Evolutionary conservation across 768 basidiomycete species (phyloP).

Genomic region (Saitozyma sp.): DNA sequence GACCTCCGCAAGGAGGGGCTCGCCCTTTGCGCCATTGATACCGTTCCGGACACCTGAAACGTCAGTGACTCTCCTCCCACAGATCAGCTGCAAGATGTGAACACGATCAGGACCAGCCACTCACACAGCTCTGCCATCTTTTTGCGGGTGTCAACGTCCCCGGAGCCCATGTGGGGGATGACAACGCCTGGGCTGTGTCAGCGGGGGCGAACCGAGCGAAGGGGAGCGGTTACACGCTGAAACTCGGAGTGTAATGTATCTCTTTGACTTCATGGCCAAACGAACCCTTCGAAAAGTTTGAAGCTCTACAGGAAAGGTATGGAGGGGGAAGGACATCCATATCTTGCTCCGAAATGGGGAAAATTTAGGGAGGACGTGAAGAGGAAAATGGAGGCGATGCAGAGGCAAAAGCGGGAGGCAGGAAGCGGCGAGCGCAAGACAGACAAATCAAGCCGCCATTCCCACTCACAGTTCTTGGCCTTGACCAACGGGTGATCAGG

Average conservation of each 20-base stretch:
- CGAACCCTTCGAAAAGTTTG: no score
- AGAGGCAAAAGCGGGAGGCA: background rate
- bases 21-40: constrained; percentile 32
- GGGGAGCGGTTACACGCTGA: no score
- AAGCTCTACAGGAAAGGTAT: no score
- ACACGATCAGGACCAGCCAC: background rate
- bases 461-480: constrained; percentile 64
- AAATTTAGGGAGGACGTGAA: no score
- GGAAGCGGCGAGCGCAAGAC: background rate
- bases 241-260: no score
- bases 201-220: background rate
- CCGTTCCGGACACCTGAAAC: constrained; percentile 34
- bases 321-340: background rate
- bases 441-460: no score
- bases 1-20: constrained; percentile 31
- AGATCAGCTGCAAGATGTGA: background rate
- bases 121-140: constrained; percentile 73
- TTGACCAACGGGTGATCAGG: constrained; percentile 76
- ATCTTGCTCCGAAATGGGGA: background rate
- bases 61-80: background rate
- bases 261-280: no score
- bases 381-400: no score
- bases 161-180: constrained; percentile 88
- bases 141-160: constrained; percentile 76
- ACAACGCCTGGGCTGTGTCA: constrained; percentile 62